Base-by-base conservation (phyloP, 148 eudicot genomes). In the Rhododendron williamsianum region DNA sequence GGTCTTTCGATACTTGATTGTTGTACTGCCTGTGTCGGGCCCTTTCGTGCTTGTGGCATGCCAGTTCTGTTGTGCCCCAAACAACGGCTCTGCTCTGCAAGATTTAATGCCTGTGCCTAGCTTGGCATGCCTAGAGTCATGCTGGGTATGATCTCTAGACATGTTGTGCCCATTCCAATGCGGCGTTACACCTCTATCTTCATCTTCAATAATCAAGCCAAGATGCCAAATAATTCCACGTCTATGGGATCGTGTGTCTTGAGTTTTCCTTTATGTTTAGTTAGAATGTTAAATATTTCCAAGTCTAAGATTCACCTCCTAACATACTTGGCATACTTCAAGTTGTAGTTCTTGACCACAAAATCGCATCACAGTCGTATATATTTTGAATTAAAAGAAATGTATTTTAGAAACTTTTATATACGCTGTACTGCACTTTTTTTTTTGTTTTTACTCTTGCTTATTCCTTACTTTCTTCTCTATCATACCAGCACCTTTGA, bases 401-500 rank as follows among this genome's bases (percentile, higher is more conserved):
- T 23, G 11, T 65, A 9, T 65, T 65, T 9, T 9, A 65, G 72
- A 65, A 25, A 19, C n/a, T 76, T 36, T 4, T 35, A 7, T 6
- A 36, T 54, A 30, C 38, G 49, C 30, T 38, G 60, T 56, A 58
- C 9, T 36, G 30, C 38, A 58, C 25, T 0, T 18, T 35, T 35
- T 16, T 38, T 19, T 63, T 8, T 11, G 43, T 1, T 33, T 23
- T 9, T 12, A 35, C 33, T n/a, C 2, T 48, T 83, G 58, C 63
- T 84, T 79, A 69, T 35, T 36, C 78, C 41, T 10, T 36, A 46
- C 45, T 23, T 60, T 43, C 72, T 19, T 27, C 46, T 63, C 84
- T 48, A 35, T 83, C 73, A 48, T 84, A 56, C 71, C 86, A 93
- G 98, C 91, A 84, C 95, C 95, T 54, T 76, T 96, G 89, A 96